Percentiles rank a stretch among this genome's conserved stretches.
phyloP scores from a whole-genome alignment of 148 eudicot genomes.

The Rheum nobile region DNA sequence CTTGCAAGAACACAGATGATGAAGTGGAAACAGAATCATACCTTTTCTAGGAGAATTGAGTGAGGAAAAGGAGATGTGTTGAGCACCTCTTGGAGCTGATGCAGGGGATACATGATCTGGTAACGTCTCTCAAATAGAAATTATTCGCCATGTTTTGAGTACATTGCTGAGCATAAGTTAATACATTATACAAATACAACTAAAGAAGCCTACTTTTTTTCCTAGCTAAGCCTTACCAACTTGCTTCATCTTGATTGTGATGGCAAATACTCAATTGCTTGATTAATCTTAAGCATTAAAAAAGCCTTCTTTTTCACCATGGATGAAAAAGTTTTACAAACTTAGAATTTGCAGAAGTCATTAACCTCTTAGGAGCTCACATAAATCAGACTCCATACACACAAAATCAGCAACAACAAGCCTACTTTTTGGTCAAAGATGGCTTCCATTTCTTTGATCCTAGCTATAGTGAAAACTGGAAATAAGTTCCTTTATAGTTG shows the following conservation, averaged over 20 bases:
- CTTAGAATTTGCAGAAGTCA: not conserved
- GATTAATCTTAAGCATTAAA: not conserved
- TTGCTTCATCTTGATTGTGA: not conserved
- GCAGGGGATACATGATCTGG: not conserved
- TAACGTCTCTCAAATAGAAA: not conserved
- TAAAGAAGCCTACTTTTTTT: too few species aligned
- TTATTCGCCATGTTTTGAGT: too few species aligned
- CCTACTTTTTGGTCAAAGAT: too few species aligned
- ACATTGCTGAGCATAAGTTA: too few species aligned
- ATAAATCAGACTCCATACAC: not conserved
- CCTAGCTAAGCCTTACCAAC: not conserved
- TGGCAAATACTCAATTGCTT: not conserved
- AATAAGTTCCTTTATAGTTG: not conserved
- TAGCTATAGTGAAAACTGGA: not conserved
- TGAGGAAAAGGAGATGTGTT: not conserved
- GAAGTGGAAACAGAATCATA: not conserved
- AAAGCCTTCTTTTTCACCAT: not conserved
- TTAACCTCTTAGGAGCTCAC: not conserved
- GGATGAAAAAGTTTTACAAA: not conserved
- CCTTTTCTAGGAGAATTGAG: not conserved
- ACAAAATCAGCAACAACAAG: too few species aligned
- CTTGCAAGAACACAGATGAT: not conserved
- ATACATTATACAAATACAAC: too few species aligned
- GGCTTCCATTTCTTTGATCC: too few species aligned
- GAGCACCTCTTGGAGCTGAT: not conserved